A percentile compares a stretch with the other conserved stretches of the same genome.
Conservation (phyloP, 306 rosid genomes). For the Trifolium dubium region DNA sequence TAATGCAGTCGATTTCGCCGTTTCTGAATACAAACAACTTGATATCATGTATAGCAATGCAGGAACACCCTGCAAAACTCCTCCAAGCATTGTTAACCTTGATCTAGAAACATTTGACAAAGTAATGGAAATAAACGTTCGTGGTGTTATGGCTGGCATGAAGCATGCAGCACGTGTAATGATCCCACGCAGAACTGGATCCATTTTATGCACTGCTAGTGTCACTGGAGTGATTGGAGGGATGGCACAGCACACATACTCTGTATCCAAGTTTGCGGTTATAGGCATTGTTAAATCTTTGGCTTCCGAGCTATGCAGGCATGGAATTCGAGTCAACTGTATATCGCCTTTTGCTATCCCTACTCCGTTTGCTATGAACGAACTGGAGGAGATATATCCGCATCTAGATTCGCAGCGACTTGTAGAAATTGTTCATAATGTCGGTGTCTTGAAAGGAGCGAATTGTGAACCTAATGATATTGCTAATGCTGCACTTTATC, state of each 20-base stretch:
- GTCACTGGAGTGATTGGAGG: constrained; percentile 81
- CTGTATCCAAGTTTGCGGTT: constrained; percentile 73
- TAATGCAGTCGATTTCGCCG: constrained; percentile 72
- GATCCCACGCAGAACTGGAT: constrained; percentile 70
- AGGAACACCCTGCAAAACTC: constrained; percentile 75
- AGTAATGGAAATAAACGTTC: constrained; percentile 72
- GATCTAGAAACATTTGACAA: constrained; percentile 63
- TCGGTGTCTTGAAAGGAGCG: constrained; percentile 63
- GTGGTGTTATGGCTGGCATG: constrained; percentile 74
- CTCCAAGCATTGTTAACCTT: constrained; percentile 70
- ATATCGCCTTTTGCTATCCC: constrained; percentile 82
- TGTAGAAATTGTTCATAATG: constrained; percentile 50
- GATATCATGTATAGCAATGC: constrained; percentile 90
- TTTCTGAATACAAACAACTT: constrained; percentile 61
- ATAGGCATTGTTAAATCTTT: constrained; percentile 73
- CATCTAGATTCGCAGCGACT: constrained; percentile 47
- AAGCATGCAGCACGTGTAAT: constrained; percentile 87
- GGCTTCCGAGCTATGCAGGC: constrained; percentile 67
- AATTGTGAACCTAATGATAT: constrained; percentile 72
- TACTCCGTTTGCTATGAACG: constrained; percentile 59
- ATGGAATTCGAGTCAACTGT: constrained; percentile 77
- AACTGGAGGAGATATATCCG: constrained; percentile 58
- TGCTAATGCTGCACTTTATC: constrained; percentile 85
- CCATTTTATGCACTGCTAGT: constrained; percentile 87
- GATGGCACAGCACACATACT: constrained; percentile 70